phyloP scores from a whole-genome alignment of 1,284 basidiomycete species.

The Ustanciosporium gigantosporum region DNA sequence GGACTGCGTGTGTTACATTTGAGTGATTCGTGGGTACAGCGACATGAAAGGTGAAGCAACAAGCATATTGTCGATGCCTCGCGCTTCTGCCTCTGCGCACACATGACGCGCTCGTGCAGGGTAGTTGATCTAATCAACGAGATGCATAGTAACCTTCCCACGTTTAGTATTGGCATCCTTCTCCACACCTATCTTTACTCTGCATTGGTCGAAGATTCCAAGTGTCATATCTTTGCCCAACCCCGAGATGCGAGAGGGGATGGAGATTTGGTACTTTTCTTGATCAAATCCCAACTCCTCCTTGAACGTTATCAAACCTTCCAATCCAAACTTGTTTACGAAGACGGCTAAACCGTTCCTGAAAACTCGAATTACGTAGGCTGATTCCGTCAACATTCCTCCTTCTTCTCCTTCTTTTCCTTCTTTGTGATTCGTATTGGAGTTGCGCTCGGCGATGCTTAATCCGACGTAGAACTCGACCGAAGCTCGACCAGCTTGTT shows the following conservation, averaged over 20 bases:
- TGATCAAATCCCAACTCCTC: slow-evolving; percentile 85
- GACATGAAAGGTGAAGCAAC: no score
- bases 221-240: slow-evolving; percentile 40
- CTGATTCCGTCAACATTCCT: slow-evolving; percentile 61
- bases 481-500: slow-evolving; percentile 92
- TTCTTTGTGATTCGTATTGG: slow-evolving; percentile 11
- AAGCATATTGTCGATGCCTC: no score
- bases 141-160: slow-evolving; percentile 85
- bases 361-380: slow-evolving; percentile 92
- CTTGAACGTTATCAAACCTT: slow-evolving; percentile 91
- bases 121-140: slow-evolving; percentile 64
- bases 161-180: slow-evolving; percentile 93
- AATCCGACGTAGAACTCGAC: slow-evolving; percentile 97
- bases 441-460: slow-evolving; percentile 68
- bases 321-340: slow-evolving; percentile 88
- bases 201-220: slow-evolving; percentile 84
- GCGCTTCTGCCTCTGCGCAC: no score
- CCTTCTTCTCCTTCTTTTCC: background rate
- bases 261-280: slow-evolving; percentile 81
- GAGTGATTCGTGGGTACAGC: no score
- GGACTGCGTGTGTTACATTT: no score
- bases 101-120: no score
- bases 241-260: slow-evolving; percentile 65
- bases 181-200: slow-evolving; percentile 84
- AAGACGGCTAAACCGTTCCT: slow-evolving; percentile 94